Percentiles rank a stretch among this genome's conserved stretches.
Conservation (phyloP, 768 basidiomycete genomes). For the Podaxis pistillaris region DNA sequence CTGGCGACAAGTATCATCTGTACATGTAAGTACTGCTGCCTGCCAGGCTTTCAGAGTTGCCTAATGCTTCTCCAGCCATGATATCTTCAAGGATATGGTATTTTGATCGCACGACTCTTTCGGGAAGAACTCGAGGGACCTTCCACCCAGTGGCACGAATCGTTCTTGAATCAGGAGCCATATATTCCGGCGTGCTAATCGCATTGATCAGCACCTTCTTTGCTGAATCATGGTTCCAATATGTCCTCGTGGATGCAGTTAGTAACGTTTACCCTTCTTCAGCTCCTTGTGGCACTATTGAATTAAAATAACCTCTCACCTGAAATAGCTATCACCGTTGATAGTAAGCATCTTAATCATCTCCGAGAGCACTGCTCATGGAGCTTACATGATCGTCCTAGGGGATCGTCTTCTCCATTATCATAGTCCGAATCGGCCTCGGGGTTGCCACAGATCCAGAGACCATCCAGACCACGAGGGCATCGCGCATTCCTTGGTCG, state of each 20-base stretch:
- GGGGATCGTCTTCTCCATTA: neutral
- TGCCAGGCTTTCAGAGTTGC: neutral
- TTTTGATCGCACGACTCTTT: neutral
- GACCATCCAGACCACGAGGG: neutral
- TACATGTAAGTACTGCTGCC: neutral
- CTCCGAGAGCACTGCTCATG: too few relatives aligned
- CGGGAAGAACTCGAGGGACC: neutral
- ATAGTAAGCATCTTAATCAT: neutral
- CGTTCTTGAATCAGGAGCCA: neutral
- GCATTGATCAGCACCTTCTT: neutral
- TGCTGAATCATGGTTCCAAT: neutral
- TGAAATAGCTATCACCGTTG: neutral
- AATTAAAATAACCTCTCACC: neutral
- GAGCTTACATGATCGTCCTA: neutral
- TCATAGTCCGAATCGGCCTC: neutral
- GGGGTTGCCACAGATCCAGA: neutral
- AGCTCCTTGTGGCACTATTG: neutral
- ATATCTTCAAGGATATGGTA: neutral
- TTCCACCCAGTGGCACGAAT: neutral
- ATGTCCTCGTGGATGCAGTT: neutral
- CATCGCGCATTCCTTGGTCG: neutral
- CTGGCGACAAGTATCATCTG: too few relatives aligned
- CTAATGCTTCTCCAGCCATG: neutral
- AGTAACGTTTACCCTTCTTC: neutral
- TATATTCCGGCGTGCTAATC: neutral